Conservation (phyloP, 306 rosid genomes). For the Arachis hypogaea region DNA sequence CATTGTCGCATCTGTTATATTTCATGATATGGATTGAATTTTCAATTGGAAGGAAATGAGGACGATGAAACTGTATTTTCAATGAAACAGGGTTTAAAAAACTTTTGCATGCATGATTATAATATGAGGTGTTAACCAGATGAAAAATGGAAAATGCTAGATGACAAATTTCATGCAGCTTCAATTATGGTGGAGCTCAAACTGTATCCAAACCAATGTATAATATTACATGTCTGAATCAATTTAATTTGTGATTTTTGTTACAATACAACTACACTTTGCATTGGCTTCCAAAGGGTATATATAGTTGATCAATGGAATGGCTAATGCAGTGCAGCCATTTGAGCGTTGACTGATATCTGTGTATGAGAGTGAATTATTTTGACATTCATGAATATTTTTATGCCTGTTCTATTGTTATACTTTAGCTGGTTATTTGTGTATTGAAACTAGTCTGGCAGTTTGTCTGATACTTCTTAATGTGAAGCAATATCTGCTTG, state of each 20-base stretch:
- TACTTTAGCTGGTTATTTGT: background rate
- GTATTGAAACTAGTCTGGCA: conserved; percentile 7
- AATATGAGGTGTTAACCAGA: background rate
- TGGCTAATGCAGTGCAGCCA: background rate
- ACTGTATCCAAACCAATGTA: conserved; percentile 8
- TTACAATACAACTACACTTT: too few species aligned
- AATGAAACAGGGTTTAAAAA: background rate
- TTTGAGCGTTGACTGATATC: conserved; percentile 1
- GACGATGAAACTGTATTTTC: background rate
- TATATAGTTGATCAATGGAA: too few species aligned
- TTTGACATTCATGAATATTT: conserved; percentile 15
- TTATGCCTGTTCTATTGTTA: conserved; percentile 17
- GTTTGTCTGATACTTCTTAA: background rate
- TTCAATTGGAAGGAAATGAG: too few species aligned
- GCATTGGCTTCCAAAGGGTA: too few species aligned
- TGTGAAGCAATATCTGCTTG: conserved; percentile 23
- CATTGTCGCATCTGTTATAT: conserved; percentile 20
- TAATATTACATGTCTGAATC: background rate
- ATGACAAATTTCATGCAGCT: background rate
- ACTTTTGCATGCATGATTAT: background rate
- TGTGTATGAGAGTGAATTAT: conserved; percentile 16
- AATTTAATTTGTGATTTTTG: background rate
- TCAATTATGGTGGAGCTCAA: background rate
- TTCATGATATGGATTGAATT: background rate
- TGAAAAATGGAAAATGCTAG: background rate